A percentile compares a stretch with the other conserved stretches of the same genome.
These are phyloP conservation scores for Alternaria sp. DNA, from an alignment of 2,329 filamentous ascomycete species.

Conservation along the genomic window DNA sequence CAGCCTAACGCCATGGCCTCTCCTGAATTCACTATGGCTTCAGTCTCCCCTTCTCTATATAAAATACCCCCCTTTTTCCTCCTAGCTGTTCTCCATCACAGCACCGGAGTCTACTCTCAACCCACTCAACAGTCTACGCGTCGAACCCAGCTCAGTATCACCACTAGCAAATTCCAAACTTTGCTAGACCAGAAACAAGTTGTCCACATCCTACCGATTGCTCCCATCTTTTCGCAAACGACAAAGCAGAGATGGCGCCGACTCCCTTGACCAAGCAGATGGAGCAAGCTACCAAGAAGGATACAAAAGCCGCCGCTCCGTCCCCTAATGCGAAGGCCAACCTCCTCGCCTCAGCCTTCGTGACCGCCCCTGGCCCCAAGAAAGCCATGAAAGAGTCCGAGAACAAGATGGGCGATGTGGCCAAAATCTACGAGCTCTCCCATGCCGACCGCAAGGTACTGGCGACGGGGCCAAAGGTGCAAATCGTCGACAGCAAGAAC, in stretches of 20 bases:
- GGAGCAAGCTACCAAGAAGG: not conserved
- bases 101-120: not conserved
- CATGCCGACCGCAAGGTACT: not conserved
- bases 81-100: not conserved
- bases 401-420: not conserved
- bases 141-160: not conserved
- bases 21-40: not conserved
- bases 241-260: not conserved
- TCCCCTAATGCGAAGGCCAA: not conserved
- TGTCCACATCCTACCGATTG: not conserved
- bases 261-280: not conserved
- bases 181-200: not conserved
- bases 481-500: not conserved
- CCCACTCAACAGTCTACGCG: not conserved
- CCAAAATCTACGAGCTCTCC: not conserved
- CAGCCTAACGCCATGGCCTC: not conserved
- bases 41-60: not conserved
- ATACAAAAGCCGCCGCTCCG: not conserved
- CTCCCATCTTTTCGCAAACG: not conserved
- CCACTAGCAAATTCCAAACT: not conserved
- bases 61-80: not conserved
- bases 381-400: not conserved
- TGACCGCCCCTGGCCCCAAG: not conserved
- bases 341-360: not conserved
- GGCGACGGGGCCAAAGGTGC: not conserved